Evolutionary conservation across 768 basidiomycete species (phyloP).

Genomic region (Sporobolomyces phaffii): DNA sequence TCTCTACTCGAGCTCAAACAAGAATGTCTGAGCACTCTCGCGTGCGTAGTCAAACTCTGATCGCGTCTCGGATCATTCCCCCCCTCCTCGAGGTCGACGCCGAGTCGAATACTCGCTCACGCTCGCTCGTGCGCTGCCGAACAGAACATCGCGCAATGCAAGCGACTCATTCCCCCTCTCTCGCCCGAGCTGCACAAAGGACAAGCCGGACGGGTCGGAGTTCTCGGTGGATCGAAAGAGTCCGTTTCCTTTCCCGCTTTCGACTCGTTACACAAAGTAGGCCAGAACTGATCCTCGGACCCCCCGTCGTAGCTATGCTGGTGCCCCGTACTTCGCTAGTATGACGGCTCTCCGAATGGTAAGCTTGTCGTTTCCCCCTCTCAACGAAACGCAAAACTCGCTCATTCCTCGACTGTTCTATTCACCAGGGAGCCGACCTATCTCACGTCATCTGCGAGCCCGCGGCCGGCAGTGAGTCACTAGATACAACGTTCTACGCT

Average conservation of each 20-base stretch:
- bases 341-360: conserved; percentile 84
- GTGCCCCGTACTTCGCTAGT: conserved; percentile 92
- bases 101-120: not conserved
- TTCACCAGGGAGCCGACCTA: conserved; percentile 68
- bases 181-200: conserved; percentile 87
- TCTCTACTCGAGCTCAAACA: not conserved
- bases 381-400: too few relatives aligned
- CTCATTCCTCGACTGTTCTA: not conserved
- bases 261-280: too few relatives aligned
- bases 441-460: conserved; percentile 98
- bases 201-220: conserved; percentile 82
- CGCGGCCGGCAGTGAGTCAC: conserved; percentile 58
- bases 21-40: conserved; percentile 11
- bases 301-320: conserved; percentile 67
- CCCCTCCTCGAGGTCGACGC: not conserved
- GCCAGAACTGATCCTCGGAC: not conserved
- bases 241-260: conserved; percentile 49
- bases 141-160: conserved; percentile 21
- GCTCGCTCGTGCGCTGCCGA: not conserved
- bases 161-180: conserved; percentile 72
- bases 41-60: not conserved
- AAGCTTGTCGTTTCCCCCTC: not conserved
- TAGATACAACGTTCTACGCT: too few relatives aligned
- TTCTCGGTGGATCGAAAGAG: conserved; percentile 91
- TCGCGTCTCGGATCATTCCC: too few relatives aligned